Conservation (phyloP, 2,329 filamentous ascomycete species). For the Sphaerulina vaccinii region DNA sequence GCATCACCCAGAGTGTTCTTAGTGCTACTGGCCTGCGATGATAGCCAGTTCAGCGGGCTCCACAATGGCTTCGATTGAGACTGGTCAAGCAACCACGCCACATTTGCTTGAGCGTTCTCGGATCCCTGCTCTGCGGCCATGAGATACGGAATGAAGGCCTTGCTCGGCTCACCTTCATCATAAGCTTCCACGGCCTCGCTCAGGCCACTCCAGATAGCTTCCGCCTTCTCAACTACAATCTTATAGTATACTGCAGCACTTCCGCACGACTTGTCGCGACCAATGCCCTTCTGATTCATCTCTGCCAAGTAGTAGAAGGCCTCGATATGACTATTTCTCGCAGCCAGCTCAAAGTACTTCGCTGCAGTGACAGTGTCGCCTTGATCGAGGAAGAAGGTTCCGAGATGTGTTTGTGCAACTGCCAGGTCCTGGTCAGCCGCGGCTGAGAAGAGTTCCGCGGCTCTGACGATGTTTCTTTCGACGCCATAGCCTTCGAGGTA, state of each 20-base stretch:
- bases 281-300: slow-evolving; percentile 76
- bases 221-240: slow-evolving; percentile 86
- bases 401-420: slow-evolving; percentile 77
- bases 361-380: slow-evolving; percentile 77
- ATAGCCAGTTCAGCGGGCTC: slow-evolving; percentile 20
- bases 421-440: slow-evolving; percentile 80
- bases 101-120: slow-evolving; percentile 84
- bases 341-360: slow-evolving; percentile 84
- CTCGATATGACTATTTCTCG: slow-evolving; percentile 78
- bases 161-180: slow-evolving; percentile 72
- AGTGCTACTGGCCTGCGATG: slow-evolving; percentile 19
- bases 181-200: slow-evolving; percentile 80
- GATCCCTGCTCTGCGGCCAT: slow-evolving; percentile 92
- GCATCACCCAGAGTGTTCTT: slow-evolving; percentile 55
- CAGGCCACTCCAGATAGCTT: slow-evolving; percentile 79
- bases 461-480: slow-evolving; percentile 66
- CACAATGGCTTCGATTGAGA: slow-evolving; percentile 23
- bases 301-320: slow-evolving; percentile 91
- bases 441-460: slow-evolving; percentile 72
- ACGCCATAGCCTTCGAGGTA: slow-evolving; percentile 76
- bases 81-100: slow-evolving; percentile 81
- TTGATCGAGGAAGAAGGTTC: slow-evolving; percentile 81
- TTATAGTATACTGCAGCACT: slow-evolving; percentile 80
- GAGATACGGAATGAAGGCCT: slow-evolving; percentile 76
- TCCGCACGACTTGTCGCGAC: slow-evolving; percentile 73